Evolutionary conservation across 1,284 basidiomycete genomes (phyloP).

Genomic region (Apiotrichum sp.): DNA sequence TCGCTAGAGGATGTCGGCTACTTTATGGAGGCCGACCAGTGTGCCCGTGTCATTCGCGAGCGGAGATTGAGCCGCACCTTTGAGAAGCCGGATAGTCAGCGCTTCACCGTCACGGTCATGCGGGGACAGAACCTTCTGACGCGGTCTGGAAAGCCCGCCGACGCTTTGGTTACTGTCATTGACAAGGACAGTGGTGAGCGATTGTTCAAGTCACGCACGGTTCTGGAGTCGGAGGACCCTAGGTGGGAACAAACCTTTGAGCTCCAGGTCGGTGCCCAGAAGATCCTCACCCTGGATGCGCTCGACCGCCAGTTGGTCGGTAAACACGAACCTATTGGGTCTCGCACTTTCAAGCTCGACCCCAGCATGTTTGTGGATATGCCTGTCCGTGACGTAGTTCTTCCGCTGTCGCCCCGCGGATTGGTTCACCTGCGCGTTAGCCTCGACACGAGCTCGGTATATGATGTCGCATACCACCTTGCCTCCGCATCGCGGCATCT

Average conservation of each 20-base stretch:
- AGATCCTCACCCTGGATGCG: conserved; percentile 34
- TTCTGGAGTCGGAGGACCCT: conserved; percentile 41
- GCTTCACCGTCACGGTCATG: conserved; percentile 35
- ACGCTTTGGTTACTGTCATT: conserved; percentile 37
- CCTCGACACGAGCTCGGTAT: conserved; percentile 37
- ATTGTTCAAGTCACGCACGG: conserved; percentile 42
- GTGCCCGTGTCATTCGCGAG: conserved; percentile 33
- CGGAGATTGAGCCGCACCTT: conserved; percentile 15
- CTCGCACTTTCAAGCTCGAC: conserved; percentile 37
- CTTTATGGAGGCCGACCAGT: conserved; percentile 42
- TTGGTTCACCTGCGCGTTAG: conserved; percentile 38
- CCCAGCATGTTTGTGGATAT: conserved; percentile 25
- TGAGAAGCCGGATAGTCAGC: conserved; percentile 14
- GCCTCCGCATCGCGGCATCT: conserved; percentile 27
- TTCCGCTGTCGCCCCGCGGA: conserved; percentile 41
- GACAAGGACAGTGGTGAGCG: conserved; percentile 33
- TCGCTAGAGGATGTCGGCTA: conserved; percentile 38
- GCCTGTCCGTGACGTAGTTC: conserved; percentile 31
- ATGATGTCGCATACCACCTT: conserved; percentile 43
- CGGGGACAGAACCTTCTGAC: conserved; percentile 40
- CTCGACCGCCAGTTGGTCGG: conserved; percentile 44
- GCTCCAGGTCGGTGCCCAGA: conserved; percentile 26
- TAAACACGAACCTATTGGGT: conserved; percentile 43
- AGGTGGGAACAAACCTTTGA: conserved; percentile 44
- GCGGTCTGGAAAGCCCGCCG: conserved; percentile 32